Evolutionary conservation across 495 filamentous ascomycete species (phyloP).

Genomic region (Trichoderma orchidacearum): DNA sequence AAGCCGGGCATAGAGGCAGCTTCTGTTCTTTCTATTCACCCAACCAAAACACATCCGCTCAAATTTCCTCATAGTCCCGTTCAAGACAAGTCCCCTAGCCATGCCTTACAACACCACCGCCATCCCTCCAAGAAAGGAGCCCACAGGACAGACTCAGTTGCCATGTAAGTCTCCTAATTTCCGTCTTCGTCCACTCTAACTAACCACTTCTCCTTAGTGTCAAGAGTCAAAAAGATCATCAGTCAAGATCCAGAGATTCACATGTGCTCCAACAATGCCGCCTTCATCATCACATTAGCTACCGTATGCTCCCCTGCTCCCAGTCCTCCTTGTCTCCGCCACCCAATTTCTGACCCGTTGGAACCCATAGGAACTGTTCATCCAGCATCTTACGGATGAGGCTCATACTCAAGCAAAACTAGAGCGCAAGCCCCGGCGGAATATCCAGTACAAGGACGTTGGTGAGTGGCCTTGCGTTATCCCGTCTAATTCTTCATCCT

Average conservation of each 20-base stretch:
- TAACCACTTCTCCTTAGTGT: slow-evolving; percentile 38
- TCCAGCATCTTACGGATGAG: slow-evolving; percentile 78
- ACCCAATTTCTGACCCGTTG: slow-evolving; percentile 1
- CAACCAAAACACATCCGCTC: not conserved
- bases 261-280: slow-evolving; percentile 79
- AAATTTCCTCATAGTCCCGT: not conserved
- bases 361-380: slow-evolving; percentile 77
- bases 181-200: not conserved
- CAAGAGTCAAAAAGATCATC: slow-evolving; percentile 89
- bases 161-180: slow-evolving; percentile 49
- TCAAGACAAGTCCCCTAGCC: not conserved
- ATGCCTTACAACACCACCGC: slow-evolving; percentile 89
- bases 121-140: slow-evolving; percentile 65
- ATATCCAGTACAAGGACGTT: slow-evolving; percentile 92
- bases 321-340: not conserved
- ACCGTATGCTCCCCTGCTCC: slow-evolving; percentile 38
- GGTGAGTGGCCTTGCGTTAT: slow-evolving; percentile 29
- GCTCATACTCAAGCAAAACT: slow-evolving; percentile 77
- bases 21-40: too few species aligned
- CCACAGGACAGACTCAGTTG: slow-evolving; percentile 70
- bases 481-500: not conserved
- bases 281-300: slow-evolving; percentile 87
- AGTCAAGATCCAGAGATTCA: slow-evolving; percentile 70
- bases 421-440: slow-evolving; percentile 81
- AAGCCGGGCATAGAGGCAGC: too few species aligned